A percentile compares a stretch with the other conserved stretches of the same genome.
phyloP scores from a whole-genome alignment of 2,329 filamentous ascomycete genomes.

The Corinectria fuckeliana region DNA sequence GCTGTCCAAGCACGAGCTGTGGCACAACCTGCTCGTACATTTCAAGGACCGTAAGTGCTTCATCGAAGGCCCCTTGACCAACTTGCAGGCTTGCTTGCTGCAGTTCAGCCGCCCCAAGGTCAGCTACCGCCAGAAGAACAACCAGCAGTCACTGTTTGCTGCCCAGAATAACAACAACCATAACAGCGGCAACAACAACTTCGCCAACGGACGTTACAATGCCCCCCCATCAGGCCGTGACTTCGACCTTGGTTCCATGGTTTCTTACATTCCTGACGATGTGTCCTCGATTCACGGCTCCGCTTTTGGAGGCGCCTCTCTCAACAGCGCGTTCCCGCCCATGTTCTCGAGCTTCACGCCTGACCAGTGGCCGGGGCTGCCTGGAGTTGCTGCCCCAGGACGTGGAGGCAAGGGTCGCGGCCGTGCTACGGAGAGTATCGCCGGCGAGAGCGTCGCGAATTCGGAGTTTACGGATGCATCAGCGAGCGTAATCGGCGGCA shows the following conservation, averaged over 20 bases:
- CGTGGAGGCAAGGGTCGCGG: conserved; percentile 73
- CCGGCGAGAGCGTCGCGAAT: conserved; percentile 90
- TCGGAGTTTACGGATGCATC: conserved; percentile 89
- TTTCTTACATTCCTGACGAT: conserved; percentile 96
- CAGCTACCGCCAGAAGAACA: conserved; percentile 89
- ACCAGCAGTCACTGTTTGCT: conserved; percentile 70
- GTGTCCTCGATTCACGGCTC: conserved; percentile 96
- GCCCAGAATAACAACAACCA: conserved; percentile 19
- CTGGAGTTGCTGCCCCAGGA: conserved; percentile 64
- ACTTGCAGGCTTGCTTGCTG: conserved; percentile 92
- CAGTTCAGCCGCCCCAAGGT: conserved; percentile 96
- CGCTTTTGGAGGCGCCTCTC: conserved; percentile 82
- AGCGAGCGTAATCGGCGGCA: conserved; percentile 76
- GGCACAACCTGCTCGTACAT: conserved; percentile 93
- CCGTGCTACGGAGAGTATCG: conserved; percentile 76
- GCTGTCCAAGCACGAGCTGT: conserved; percentile 94
- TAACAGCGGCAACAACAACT: conserved; percentile 37
- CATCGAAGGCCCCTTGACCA: conserved; percentile 92
- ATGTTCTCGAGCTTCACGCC: conserved; percentile 94
- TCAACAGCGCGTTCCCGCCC: conserved; percentile 78
- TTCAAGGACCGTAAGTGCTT: conserved; percentile 98
- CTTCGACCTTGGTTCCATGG: conserved; percentile 82
- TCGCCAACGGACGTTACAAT: conserved; percentile 51
- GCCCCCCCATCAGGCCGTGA: conserved; percentile 55
- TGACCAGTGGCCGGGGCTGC: conserved; percentile 86